Percentiles rank a stretch among this genome's conserved stretches.
Conservation (phyloP, 768 basidiomycete genomes). For the Neoboletus brunneissimus region DNA sequence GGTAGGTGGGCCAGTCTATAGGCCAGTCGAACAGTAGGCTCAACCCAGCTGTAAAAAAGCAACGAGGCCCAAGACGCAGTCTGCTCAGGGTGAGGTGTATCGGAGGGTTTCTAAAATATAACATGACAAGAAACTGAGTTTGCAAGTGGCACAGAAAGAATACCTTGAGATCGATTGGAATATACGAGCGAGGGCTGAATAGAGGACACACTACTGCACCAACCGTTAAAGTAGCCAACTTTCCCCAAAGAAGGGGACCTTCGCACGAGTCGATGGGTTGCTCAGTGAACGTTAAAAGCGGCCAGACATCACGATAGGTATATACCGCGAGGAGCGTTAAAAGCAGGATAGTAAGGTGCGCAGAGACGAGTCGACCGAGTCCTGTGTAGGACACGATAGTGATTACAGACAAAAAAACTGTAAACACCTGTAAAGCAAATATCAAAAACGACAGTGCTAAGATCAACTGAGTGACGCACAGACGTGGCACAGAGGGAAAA, state of each 20-base stretch:
- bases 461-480: neutral
- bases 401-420: neutral
- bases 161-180: neutral
- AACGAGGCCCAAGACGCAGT: neutral
- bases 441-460: neutral
- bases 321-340: neutral
- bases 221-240: neutral
- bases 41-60: slow-evolving; percentile 1
- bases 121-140: neutral
- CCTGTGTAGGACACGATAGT: neutral
- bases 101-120: neutral
- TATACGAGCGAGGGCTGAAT: neutral
- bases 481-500: neutral
- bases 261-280: neutral
- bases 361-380: neutral
- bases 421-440: neutral
- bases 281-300: neutral
- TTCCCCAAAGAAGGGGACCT: neutral
- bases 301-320: neutral
- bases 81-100: slow-evolving; percentile 1
- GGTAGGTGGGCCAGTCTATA: neutral
- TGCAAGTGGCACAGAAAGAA: neutral
- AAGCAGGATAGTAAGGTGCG: neutral
- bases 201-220: neutral
- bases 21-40: neutral